A percentile compares a stretch with the other conserved stretches of the same genome.
These are phyloP conservation scores for Wickerhamomyces alni DNA, from an alignment of 805 yeast genomes.

Conservation along the genomic window DNA sequence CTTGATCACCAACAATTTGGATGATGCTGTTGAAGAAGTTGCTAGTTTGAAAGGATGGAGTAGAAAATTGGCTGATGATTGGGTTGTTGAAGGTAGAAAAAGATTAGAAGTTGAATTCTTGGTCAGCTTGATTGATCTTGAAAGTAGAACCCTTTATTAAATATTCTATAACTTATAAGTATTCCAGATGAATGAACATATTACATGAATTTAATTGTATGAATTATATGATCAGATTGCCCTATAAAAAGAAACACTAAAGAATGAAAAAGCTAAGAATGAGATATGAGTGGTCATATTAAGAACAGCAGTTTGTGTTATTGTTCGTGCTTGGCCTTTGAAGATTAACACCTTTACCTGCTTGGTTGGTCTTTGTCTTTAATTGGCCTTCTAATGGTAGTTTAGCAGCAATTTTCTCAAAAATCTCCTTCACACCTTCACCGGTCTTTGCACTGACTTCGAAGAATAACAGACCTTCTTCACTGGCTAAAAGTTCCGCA, in stretches of 20 bases:
- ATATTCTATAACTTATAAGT: not conserved
- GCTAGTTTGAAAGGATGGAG: conserved; percentile 90
- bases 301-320: conserved; percentile 34
- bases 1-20: conserved; percentile 69
- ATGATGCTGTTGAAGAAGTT: conserved; percentile 88
- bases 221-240: not conserved
- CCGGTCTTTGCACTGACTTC: conserved; percentile 61
- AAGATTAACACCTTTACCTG: conserved; percentile 25
- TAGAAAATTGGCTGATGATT: conserved; percentile 81
- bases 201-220: too few species aligned
- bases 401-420: conserved; percentile 43
- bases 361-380: conserved; percentile 15
- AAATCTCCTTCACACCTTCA: conserved; percentile 39
- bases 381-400: conserved; percentile 28
- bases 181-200: not conserved
- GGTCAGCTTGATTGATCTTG: conserved; percentile 61
- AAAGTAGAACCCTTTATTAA: conserved; percentile 42
- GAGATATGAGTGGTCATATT: not conserved
- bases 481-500: conserved; percentile 52
- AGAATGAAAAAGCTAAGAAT: too few species aligned
- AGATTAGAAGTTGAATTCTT: conserved; percentile 84
- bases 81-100: conserved; percentile 87
- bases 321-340: conserved; percentile 41
- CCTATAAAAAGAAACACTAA: too few species aligned
- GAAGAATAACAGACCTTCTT: conserved; percentile 41